Evolutionary conservation across 2,329 filamentous ascomycete species (phyloP).

Genomic region (Orbilia brochopaga): DNA sequence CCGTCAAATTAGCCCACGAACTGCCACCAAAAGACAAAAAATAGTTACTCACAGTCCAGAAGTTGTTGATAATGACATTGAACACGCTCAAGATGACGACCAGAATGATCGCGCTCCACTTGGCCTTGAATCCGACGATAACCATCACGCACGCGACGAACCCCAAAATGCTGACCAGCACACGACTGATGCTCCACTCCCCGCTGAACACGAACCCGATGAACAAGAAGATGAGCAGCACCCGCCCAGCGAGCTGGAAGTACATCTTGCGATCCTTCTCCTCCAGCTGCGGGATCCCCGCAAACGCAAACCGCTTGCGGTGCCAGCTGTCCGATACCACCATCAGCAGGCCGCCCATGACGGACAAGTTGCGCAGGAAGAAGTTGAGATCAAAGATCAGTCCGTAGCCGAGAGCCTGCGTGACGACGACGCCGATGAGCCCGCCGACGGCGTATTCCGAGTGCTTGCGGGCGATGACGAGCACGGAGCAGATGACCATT

Average conservation of each 20-base stretch:
- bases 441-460: slow-evolving; percentile 91
- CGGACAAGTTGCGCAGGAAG: slow-evolving; percentile 97
- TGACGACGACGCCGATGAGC: slow-evolving; percentile 86
- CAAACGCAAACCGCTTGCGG: slow-evolving; percentile 94
- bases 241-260: slow-evolving; percentile 94
- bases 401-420: slow-evolving; percentile 94
- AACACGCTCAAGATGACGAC: slow-evolving; percentile 95
- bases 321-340: slow-evolving; percentile 98
- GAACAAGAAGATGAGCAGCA: slow-evolving; percentile 97
- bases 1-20: slow-evolving; percentile 54
- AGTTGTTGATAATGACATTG: slow-evolving; percentile 98
- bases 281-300: slow-evolving; percentile 88
- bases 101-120: slow-evolving; percentile 94
- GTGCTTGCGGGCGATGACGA: slow-evolving; percentile 91
- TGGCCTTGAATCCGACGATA: slow-evolving; percentile 98
- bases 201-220: slow-evolving; percentile 95
- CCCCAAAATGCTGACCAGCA: slow-evolving; percentile 82
- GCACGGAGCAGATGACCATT: slow-evolving; percentile 79
- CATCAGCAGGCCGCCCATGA: slow-evolving; percentile 97
- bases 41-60: slow-evolving; percentile 85
- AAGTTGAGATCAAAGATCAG: slow-evolving; percentile 99
- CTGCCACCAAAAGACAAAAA: slow-evolving; percentile 50
- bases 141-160: slow-evolving; percentile 97
- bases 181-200: slow-evolving; percentile 86
- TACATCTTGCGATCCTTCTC: slow-evolving; percentile 99